phyloP scores from a whole-genome alignment of 2,329 filamentous ascomycete species.

The Tolypocladium paradoxum region DNA sequence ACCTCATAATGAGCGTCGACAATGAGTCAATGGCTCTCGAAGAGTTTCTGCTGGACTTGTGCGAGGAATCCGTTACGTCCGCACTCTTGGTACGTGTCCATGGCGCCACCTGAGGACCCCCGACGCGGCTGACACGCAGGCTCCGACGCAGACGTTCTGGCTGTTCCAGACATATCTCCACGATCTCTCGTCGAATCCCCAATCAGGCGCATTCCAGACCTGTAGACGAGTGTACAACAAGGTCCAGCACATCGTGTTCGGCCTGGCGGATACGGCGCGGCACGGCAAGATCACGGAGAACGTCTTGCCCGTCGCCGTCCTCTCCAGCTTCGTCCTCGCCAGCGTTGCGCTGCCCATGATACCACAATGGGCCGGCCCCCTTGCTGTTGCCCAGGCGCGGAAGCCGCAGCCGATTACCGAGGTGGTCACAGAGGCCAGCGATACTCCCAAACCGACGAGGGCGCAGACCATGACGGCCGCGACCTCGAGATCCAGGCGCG shows the following conservation, averaged over 20 bases:
- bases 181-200: constrained; percentile 66
- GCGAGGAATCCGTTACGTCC: constrained; percentile 78
- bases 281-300: constrained; percentile 75
- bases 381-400: constrained; percentile 72
- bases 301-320: constrained; percentile 65
- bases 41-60: constrained; percentile 76
- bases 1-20: constrained; percentile 77
- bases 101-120: neutral
- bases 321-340: constrained; percentile 70
- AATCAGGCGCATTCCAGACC: constrained; percentile 68
- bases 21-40: constrained; percentile 88
- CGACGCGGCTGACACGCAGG: constrained; percentile 9
- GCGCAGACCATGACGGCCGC: constrained; percentile 55
- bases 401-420: constrained; percentile 47
- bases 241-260: constrained; percentile 80
- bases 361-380: constrained; percentile 66
- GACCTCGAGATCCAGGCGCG: constrained; percentile 39
- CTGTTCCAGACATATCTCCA: constrained; percentile 81
- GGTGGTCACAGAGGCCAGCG: constrained; percentile 23
- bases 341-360: constrained; percentile 65
- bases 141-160: constrained; percentile 63
- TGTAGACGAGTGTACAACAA: constrained; percentile 80
- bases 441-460: constrained; percentile 40
- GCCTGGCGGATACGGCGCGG: constrained; percentile 55
- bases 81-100: constrained; percentile 58